phyloP scores from a whole-genome alignment of 164 flowering plant genomes.

The Cinnamomum chago region DNA sequence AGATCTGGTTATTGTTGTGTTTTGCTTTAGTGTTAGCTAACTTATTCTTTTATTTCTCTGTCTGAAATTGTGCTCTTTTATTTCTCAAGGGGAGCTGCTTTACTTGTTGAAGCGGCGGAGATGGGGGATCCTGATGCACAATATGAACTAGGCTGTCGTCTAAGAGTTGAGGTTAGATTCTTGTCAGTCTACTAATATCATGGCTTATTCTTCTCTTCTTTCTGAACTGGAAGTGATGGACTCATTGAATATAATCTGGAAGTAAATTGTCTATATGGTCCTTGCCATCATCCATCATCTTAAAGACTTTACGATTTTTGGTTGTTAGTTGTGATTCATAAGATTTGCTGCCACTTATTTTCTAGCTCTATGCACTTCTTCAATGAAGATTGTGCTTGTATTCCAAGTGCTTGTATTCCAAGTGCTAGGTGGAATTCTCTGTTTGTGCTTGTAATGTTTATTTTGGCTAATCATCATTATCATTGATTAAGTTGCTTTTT shows the following conservation, averaged over 20 bases:
- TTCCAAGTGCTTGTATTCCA: background rate
- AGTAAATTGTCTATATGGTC: background rate
- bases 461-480: background rate
- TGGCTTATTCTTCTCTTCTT: background rate
- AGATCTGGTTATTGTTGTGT: background rate
- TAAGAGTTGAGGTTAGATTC: constrained; percentile 71
- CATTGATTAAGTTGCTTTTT: no score
- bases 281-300: background rate
- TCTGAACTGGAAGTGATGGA: background rate
- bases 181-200: background rate
- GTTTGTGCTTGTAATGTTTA: background rate
- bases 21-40: background rate
- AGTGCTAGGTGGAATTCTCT: background rate
- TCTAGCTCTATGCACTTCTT: background rate
- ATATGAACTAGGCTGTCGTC: constrained; percentile 72
- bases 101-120: constrained; percentile 91
- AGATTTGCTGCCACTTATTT: background rate
- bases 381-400: background rate
- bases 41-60: background rate
- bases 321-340: background rate
- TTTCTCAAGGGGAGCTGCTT: constrained; percentile 78
- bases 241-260: background rate
- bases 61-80: constrained; percentile 2
- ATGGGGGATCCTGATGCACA: constrained; percentile 94
- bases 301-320: background rate